phyloP scores from a whole-genome alignment of 345 rosid species.

The Eucalyptus globulus region DNA sequence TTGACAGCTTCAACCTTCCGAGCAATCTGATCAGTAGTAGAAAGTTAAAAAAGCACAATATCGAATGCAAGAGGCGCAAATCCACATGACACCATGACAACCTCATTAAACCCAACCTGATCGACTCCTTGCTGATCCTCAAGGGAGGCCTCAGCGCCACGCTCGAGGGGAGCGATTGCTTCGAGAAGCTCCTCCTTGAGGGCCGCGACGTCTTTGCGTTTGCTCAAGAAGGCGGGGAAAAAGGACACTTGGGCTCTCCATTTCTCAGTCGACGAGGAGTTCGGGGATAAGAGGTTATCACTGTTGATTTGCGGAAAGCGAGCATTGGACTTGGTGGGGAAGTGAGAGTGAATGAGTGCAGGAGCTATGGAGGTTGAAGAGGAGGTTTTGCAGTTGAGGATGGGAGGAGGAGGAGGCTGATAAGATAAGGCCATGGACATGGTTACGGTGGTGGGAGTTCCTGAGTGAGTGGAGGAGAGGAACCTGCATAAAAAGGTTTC shows the following conservation, averaged over 20 bases:
- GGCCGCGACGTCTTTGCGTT: slow-evolving; percentile 38
- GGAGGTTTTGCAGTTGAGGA: background rate
- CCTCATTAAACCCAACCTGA: slow-evolving; percentile 24
- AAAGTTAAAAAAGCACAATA: background rate
- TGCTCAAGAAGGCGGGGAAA: slow-evolving; percentile 67
- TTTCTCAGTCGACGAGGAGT: slow-evolving; percentile 1
- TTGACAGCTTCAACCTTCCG: slow-evolving; percentile 70
- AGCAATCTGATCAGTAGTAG: slow-evolving; percentile 38
- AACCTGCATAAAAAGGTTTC: background rate
- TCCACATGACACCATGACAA: background rate
- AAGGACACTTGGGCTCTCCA: slow-evolving; percentile 57
- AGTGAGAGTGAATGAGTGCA: background rate
- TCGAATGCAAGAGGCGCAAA: background rate
- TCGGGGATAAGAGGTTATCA: background rate
- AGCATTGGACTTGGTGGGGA: background rate
- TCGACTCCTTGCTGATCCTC: slow-evolving; percentile 73
- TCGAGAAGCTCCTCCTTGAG: slow-evolving; percentile 68
- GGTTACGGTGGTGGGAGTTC: background rate
- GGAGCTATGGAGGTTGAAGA: background rate
- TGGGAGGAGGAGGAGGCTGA: background rate
- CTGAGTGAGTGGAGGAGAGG: background rate
- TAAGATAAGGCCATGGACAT: slow-evolving; percentile 6
- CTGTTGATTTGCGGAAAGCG: background rate
- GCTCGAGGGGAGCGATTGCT: slow-evolving; percentile 59
- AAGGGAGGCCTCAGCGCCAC: slow-evolving; percentile 70